Evolutionary conservation across 1,284 basidiomycete species (phyloP).

Genomic region (Cutaneotrichosporon cutaneum): DNA sequence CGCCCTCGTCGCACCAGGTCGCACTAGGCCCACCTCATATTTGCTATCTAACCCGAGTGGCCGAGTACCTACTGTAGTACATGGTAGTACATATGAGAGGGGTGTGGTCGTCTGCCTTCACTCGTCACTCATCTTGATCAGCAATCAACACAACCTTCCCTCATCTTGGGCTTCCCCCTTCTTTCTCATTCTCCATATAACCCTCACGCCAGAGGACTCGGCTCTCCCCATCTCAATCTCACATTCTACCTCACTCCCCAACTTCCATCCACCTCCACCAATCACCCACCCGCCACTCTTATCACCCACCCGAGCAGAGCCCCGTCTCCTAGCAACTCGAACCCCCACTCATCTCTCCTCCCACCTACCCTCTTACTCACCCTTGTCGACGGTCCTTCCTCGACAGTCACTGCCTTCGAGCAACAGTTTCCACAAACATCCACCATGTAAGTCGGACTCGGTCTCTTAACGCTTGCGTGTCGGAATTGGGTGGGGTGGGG

Average conservation of each 20-base stretch:
- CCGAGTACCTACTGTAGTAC: too few relatives aligned
- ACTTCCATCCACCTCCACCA: neutral
- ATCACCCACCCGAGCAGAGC: neutral
- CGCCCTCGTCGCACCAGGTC: too few relatives aligned
- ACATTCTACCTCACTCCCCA: neutral
- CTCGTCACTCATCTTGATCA: too few relatives aligned
- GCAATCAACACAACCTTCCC: too few relatives aligned
- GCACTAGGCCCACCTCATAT: too few relatives aligned
- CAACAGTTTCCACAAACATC: neutral
- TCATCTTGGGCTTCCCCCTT: too few relatives aligned
- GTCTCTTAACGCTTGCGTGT: neutral
- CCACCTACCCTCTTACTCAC: neutral
- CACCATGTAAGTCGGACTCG: slow-evolving; percentile 4
- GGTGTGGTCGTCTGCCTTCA: too few relatives aligned
- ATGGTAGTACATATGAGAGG: too few relatives aligned
- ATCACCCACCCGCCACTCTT: neutral
- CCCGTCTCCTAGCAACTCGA: neutral
- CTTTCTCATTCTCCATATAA: too few relatives aligned
- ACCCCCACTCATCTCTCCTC: neutral
- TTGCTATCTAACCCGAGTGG: too few relatives aligned
- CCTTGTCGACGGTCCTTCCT: slow-evolving; percentile 1
- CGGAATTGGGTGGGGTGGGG: neutral
- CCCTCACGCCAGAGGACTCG: too few relatives aligned
- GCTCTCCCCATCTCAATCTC: too few relatives aligned
- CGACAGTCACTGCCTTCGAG: neutral